These are phyloP conservation scores for Epichloe sylvatica DNA, from an alignment of 2,329 filamentous ascomycete species.

Conservation along the genomic window DNA sequence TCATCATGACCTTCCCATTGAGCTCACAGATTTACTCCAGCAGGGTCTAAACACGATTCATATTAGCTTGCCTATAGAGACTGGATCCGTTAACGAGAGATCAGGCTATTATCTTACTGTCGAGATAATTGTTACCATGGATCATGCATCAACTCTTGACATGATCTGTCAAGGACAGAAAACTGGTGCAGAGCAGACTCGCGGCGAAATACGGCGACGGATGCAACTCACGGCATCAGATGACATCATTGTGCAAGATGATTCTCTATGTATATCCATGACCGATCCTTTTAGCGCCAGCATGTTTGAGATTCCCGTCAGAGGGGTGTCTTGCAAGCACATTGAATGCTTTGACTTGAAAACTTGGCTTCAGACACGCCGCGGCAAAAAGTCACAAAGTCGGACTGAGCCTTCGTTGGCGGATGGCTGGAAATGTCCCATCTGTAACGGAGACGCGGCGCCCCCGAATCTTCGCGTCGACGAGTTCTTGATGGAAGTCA, in stretches of 20 bases:
- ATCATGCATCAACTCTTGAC: conserved; percentile 29
- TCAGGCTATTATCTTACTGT: conserved; percentile 47
- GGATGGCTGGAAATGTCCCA: conserved; percentile 76
- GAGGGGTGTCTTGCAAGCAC: conserved; percentile 57
- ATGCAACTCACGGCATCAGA: conserved; percentile 31
- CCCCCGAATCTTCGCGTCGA: conserved; percentile 61
- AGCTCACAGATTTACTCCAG: conserved; percentile 49
- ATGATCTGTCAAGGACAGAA: conserved; percentile 23
- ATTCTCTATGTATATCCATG: conserved; percentile 43
- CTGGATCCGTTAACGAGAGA: conserved; percentile 13
- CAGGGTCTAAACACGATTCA: conserved; percentile 48
- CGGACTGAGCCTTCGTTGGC: conserved; percentile 36
- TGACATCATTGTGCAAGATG: conserved; percentile 45
- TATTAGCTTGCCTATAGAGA: conserved; percentile 27
- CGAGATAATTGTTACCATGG: conserved; percentile 49
- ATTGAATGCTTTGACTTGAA: conserved; percentile 82
- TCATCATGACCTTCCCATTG: conserved; percentile 60
- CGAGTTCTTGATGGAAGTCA: conserved; percentile 54
- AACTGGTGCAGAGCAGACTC: conserved; percentile 33
- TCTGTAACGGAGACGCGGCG: conserved; percentile 65
- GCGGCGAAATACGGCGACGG: conserved; percentile 40
- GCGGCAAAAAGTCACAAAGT: conserved; percentile 24
- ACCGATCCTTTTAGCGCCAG: conserved; percentile 51
- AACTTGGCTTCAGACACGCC: conserved; percentile 60
- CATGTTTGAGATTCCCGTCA: conserved; percentile 58